A percentile compares a stretch with the other conserved stretches of the same genome.
phyloP scores from a whole-genome alignment of 495 filamentous ascomycete genomes.

The Bathelium albidoporum region DNA sequence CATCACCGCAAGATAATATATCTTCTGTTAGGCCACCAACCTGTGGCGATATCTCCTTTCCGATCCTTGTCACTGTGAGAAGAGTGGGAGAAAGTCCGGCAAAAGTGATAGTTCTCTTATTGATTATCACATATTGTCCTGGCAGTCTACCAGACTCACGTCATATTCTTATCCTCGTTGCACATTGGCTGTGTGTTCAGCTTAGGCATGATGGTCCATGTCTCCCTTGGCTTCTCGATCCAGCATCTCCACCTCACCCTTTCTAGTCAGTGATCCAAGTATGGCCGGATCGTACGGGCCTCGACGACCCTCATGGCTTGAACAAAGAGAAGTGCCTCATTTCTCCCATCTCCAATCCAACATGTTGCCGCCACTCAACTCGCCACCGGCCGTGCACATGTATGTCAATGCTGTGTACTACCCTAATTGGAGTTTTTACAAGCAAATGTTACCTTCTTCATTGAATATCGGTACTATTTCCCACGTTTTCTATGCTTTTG shows the following conservation, averaged over 20 bases:
- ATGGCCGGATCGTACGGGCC: not conserved
- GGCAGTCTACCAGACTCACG: no score
- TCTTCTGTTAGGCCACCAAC: not conserved
- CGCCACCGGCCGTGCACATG: slow-evolving; percentile 25
- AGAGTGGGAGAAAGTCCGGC: not conserved
- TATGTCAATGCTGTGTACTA: slow-evolving; percentile 79
- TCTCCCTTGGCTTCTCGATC: not conserved
- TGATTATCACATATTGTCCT: no score
- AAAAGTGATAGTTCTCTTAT: not conserved
- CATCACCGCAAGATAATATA: not conserved
- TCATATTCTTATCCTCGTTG: not conserved
- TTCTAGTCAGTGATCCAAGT: not conserved
- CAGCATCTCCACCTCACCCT: not conserved
- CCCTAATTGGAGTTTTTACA: slow-evolving; percentile 75
- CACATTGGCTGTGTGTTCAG: not conserved
- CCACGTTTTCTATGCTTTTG: slow-evolving; percentile 86
- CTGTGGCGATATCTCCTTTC: not conserved
- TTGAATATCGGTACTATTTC: slow-evolving; percentile 60
- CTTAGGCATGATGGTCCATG: not conserved
- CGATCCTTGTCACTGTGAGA: not conserved
- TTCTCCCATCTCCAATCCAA: not conserved
- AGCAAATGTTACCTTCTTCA: slow-evolving; percentile 64
- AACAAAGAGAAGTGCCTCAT: slow-evolving; percentile 7
- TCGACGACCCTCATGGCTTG: slow-evolving; percentile 10
- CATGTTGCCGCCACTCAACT: slow-evolving; percentile 12